These are phyloP conservation scores for Fusarium falciforme DNA, from an alignment of 2,329 filamentous ascomycete species.

Conservation along the genomic window DNA sequence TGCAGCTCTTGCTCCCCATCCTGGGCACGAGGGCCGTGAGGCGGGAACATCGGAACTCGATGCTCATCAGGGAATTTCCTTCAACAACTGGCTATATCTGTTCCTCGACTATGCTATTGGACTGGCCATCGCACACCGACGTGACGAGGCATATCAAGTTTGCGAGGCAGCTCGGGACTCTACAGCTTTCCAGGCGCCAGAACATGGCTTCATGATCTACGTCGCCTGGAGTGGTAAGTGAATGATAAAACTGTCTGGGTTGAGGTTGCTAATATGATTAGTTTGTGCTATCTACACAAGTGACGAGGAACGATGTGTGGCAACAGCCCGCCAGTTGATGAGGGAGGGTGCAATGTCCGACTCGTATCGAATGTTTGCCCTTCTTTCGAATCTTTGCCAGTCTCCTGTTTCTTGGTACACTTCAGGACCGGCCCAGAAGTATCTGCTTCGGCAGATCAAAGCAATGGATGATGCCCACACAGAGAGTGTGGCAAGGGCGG, in stretches of 20 bases:
- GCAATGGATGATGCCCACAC: conserved; percentile 76
- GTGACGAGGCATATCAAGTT: conserved; percentile 80
- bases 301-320: conserved; percentile 80
- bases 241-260: neutral
- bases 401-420: conserved; percentile 81
- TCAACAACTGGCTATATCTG: conserved; percentile 87
- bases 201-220: conserved; percentile 78
- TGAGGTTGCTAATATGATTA: conserved; percentile 46
- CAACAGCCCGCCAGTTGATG: conserved; percentile 85
- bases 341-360: conserved; percentile 85
- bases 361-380: conserved; percentile 84
- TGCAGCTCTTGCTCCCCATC: conserved; percentile 49
- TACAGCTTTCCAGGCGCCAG: conserved; percentile 81
- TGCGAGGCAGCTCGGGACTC: conserved; percentile 83
- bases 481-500: conserved; percentile 34
- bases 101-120: conserved; percentile 89
- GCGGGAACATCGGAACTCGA: conserved; percentile 49
- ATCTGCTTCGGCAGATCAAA: conserved; percentile 90
- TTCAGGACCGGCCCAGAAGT: conserved; percentile 87
- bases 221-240: conserved; percentile 78
- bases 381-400: conserved; percentile 80
- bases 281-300: conserved; percentile 85
- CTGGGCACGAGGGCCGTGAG: conserved; percentile 35
- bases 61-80: conserved; percentile 80
- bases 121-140: conserved; percentile 74